Conservation (phyloP, 2,329 filamentous ascomycete genomes). For the Nemania sp. region DNA sequence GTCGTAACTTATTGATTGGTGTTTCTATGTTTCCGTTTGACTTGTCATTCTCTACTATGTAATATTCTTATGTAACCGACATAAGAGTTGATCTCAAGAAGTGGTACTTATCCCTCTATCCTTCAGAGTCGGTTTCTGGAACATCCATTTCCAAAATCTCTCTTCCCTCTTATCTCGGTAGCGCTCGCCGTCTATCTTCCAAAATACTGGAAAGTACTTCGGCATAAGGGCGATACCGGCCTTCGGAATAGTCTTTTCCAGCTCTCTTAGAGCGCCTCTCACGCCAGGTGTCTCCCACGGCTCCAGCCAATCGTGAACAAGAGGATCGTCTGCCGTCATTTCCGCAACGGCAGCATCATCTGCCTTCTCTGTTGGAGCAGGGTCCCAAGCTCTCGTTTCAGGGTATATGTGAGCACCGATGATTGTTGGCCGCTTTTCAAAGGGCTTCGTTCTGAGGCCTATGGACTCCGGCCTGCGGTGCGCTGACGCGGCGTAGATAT, state of each 20-base stretch:
- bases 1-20: no score
- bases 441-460: neutral
- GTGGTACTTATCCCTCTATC: no score
- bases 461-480: neutral
- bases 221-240: neutral
- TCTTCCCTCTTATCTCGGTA: neutral
- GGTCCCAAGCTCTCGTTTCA: neutral
- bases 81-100: no score
- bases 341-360: neutral
- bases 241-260: neutral
- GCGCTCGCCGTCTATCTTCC: neutral
- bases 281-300: neutral
- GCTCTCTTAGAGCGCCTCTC: neutral
- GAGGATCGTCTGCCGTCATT: neutral
- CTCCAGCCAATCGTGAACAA: neutral
- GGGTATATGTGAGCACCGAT: neutral
- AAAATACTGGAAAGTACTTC: neutral
- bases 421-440: neutral
- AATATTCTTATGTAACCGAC: no score
- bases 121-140: neutral
- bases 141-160: neutral
- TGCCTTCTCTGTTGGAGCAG: neutral
- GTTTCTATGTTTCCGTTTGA: no score
- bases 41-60: no score
- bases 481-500: neutral